Conservation (phyloP, 352 stramenopile genomes). For the Pythium dissimile region DNA sequence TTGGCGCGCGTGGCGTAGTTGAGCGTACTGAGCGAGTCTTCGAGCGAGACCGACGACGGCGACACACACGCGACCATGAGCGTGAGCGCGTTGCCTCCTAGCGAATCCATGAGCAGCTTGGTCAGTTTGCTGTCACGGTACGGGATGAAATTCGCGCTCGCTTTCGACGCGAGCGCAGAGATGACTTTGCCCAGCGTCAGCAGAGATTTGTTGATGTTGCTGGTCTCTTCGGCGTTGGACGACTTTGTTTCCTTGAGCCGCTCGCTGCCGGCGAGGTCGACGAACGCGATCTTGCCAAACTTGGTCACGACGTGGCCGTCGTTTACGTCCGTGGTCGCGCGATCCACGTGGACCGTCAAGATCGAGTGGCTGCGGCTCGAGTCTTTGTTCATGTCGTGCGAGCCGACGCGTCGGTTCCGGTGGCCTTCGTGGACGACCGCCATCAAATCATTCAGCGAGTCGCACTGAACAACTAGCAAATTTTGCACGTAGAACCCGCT, state of each 20-base stretch:
- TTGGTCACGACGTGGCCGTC: slow-evolving; percentile 48
- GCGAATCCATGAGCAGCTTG: slow-evolving; percentile 82
- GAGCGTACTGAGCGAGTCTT: slow-evolving; percentile 84
- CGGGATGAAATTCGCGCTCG: slow-evolving; percentile 53
- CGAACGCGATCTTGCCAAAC: slow-evolving; percentile 78
- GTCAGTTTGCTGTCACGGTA: slow-evolving; percentile 87
- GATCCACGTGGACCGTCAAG: slow-evolving; percentile 71
- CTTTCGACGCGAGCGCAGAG: slow-evolving; percentile 56
- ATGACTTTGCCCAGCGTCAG: slow-evolving; percentile 85
- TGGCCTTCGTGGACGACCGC: slow-evolving; percentile 76
- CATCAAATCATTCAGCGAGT: slow-evolving; percentile 68
- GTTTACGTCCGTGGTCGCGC: slow-evolving; percentile 40
- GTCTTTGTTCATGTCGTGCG: slow-evolving; percentile 78
- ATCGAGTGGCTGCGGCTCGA: slow-evolving; percentile 79
- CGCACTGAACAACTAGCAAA: slow-evolving; percentile 68
- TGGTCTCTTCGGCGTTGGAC: slow-evolving; percentile 68
- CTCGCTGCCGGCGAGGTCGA: slow-evolving; percentile 79
- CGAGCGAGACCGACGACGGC: slow-evolving; percentile 43
- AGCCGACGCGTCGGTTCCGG: slow-evolving; percentile 57
- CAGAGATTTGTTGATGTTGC: slow-evolving; percentile 84
- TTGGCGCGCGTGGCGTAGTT: slow-evolving; percentile 82
- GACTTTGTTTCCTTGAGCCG: slow-evolving; percentile 72
- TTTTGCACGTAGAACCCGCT: slow-evolving; percentile 80
- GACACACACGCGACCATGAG: slow-evolving; percentile 86
- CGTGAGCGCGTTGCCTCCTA: slow-evolving; percentile 76